Evolutionary conservation across 495 filamentous ascomycete genomes (phyloP).

Genomic region (Hyaloscypha variabilis): DNA sequence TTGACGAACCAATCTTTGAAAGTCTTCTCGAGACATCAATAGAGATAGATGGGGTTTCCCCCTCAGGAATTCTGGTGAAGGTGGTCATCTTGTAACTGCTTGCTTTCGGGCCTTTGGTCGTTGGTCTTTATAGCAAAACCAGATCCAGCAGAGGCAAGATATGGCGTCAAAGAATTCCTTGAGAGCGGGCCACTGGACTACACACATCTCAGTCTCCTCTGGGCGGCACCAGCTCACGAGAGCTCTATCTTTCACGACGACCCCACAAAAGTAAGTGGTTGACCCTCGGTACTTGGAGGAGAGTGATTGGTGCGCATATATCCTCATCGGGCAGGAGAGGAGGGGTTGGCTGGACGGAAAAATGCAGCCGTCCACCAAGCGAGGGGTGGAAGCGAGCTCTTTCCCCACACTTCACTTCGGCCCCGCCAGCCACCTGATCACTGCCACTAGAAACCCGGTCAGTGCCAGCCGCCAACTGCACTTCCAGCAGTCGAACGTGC

Average conservation of each 20-base stretch:
- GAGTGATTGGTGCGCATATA: slow-evolving; percentile 26
- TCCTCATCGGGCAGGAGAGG: neutral
- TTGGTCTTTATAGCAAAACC: too few relatives aligned
- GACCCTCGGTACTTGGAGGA: neutral
- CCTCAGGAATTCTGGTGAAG: slow-evolving; percentile 64
- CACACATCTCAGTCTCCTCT: too few relatives aligned
- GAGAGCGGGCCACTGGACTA: too few relatives aligned
- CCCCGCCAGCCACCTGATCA: slow-evolving; percentile 1
- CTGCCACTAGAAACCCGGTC: neutral
- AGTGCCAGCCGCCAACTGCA: neutral
- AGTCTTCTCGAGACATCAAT: slow-evolving; percentile 61
- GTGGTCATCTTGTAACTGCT: slow-evolving; percentile 57
- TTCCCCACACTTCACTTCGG: slow-evolving; percentile 11
- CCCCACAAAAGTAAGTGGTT: neutral
- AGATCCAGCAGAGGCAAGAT: too few relatives aligned
- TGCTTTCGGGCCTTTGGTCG: too few relatives aligned
- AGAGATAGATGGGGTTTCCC: slow-evolving; percentile 59
- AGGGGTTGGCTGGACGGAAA: neutral
- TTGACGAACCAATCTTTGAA: slow-evolving; percentile 60
- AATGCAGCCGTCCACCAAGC: neutral
- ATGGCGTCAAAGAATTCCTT: too few relatives aligned
- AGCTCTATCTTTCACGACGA: neutral
- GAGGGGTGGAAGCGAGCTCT: neutral
- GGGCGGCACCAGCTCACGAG: neutral
- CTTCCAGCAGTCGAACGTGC: neutral